Evolutionary conservation across 352 stramenopile genomes (phyloP), one percentile per base, ranked within the genome.

Genomic region (Halophytophthora batemanensis): DNA sequence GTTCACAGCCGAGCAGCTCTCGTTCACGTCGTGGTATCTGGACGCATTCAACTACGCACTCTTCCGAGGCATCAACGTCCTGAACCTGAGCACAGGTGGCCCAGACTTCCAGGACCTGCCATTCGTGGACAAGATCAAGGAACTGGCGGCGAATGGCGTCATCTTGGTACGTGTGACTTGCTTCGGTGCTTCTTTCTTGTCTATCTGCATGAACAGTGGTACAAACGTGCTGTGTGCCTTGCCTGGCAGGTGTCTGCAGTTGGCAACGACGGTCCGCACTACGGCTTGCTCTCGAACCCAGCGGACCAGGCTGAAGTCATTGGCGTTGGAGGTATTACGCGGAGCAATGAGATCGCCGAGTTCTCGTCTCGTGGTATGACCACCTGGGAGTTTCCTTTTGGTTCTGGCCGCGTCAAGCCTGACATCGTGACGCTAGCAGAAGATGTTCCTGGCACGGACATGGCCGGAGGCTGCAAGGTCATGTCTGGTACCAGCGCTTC

Each of bases 11-110:
- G 66, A 90, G 13, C 83, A 93, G 47, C 60, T 93, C 25, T 92
- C 82, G 21, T 96, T 93, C 53, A 96, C 87, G 21, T 92, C 86
- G 12, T 96, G 86, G 87, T 95, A 95, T 59, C 69, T 95, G 3
- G 87, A 96, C 46, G 87, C 86, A 6, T 93, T 96, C 61, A 96
- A 96, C 52, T 96, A 94, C 56, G 81, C 85, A 15, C 50, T 96
- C 5, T 91, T 84, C 43, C 70, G 80, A 25, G 53, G 65, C 10
- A 74, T 95, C 22, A 67, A 95, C 29, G 69, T 92, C 22, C 54
- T 96, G n/a, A 96, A 96, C 54, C 69, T 95, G 18, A 94, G 82
- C 47, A 89, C 87, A 13, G 86, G 86, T 42, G 82, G 86, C 1
- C 79, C 86, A 8, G 87, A 95, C 35, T 95, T 94, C 35, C 69